phyloP scores from a whole-genome alignment of 2,329 filamentous ascomycete genomes.

The Monosporascus ibericus region DNA sequence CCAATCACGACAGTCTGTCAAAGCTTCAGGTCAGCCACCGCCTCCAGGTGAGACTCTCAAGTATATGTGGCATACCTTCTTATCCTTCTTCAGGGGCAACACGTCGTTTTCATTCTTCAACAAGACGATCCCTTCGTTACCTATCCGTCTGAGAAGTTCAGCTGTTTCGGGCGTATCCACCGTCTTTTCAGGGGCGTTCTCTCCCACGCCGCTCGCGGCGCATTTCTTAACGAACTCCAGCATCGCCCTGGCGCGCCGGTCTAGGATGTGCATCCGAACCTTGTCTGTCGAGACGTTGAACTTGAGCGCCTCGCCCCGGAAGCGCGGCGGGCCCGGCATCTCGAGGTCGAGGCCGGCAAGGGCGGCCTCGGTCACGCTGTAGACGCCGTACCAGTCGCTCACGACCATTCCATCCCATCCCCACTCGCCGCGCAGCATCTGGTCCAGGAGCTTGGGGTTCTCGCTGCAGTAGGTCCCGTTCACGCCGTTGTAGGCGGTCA shows the following conservation, averaged over 20 bases:
- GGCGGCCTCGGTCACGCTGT: slow-evolving; percentile 44
- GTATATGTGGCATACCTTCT: slow-evolving; percentile 35
- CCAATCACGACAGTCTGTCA: slow-evolving; percentile 48
- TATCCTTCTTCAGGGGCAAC: slow-evolving; percentile 58
- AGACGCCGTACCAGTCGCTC: slow-evolving; percentile 56
- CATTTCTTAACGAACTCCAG: slow-evolving; percentile 55
- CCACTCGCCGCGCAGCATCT: slow-evolving; percentile 50
- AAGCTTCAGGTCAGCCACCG: background rate
- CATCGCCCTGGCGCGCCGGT: slow-evolving; percentile 51
- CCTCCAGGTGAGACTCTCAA: background rate
- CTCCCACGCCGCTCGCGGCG: slow-evolving; percentile 45
- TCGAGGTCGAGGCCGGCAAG: slow-evolving; percentile 51
- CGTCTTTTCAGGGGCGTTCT: slow-evolving; percentile 46
- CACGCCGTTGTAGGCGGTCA: slow-evolving; percentile 55
- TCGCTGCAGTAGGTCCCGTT: slow-evolving; percentile 52
- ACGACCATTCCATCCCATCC: slow-evolving; percentile 51
- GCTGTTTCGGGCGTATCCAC: slow-evolving; percentile 57
- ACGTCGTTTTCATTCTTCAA: slow-evolving; percentile 64
- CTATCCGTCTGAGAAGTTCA: slow-evolving; percentile 57
- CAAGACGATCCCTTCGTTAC: slow-evolving; percentile 64
- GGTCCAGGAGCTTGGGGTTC: slow-evolving; percentile 42
- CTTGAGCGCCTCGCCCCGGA: slow-evolving; percentile 44
- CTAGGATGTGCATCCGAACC: slow-evolving; percentile 46
- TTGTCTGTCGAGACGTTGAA: slow-evolving; percentile 51
- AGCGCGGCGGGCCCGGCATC: slow-evolving; percentile 51